A percentile compares a stretch with the other conserved stretches of the same genome.
Evolutionary conservation across 305 asterid genomes (phyloP).

Genomic region (Rubia tinctorum): DNA sequence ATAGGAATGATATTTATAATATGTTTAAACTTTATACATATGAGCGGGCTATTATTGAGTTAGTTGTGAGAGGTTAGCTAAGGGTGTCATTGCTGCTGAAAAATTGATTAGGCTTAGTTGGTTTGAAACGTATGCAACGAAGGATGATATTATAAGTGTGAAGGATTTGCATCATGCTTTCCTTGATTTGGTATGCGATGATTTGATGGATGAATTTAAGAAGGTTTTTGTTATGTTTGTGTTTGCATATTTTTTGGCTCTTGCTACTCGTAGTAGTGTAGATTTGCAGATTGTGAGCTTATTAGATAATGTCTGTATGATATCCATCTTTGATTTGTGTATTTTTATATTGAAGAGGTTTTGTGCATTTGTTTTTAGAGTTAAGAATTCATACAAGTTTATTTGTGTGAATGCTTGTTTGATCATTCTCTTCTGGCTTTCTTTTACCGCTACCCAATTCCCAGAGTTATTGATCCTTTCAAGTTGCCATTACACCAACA

Average conservation of each 20-base stretch:
- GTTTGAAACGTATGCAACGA: neutral
- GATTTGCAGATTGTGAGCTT: neutral
- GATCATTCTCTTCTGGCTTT: neutral
- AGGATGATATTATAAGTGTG: neutral
- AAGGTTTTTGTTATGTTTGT: neutral
- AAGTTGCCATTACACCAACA: neutral
- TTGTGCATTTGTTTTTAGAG: neutral
- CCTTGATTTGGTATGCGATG: neutral
- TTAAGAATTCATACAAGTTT: neutral
- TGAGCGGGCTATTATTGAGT: too few relatives aligned
- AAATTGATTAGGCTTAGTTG: neutral
- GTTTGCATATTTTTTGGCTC: neutral
- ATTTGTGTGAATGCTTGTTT: neutral
- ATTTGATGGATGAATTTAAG: neutral
- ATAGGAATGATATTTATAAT: too few relatives aligned
- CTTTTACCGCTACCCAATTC: neutral
- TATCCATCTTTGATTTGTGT: neutral
- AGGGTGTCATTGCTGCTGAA: neutral
- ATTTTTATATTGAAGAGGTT: neutral
- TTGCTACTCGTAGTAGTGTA: neutral
- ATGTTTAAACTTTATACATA: too few relatives aligned
- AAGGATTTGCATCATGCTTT: neutral
- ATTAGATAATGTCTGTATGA: neutral
- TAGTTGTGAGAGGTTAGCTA: too few relatives aligned
- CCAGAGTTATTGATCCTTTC: neutral